Evolutionary conservation across 176 grass and related monocot species (phyloP), one percentile per base, ranked within the genome.

Genomic region (Avena atlantica): DNA sequence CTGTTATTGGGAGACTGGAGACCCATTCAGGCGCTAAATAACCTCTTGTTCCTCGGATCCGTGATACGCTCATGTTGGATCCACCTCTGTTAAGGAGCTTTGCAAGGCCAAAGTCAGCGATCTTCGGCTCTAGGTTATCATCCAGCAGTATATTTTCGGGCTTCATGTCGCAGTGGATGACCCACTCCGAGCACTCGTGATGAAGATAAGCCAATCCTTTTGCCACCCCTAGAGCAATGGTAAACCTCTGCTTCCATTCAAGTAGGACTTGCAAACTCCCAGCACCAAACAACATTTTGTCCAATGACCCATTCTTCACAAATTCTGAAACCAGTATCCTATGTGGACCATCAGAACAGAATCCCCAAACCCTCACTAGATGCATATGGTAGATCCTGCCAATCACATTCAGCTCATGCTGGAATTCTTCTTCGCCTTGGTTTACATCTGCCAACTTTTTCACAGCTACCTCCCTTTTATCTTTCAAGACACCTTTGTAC

Each of bases 311-410:
- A 19, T 76, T 76, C 49, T 53, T 21, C 49, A 76, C 74, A 11
- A 13, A 64, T 27, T 76, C 74, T 53, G 49, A 52, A 15, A 53
- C 49, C 74, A 76, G 29, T 53, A 64, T 64, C 61, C 61, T 64
- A 14, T 55, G 74, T 55, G 74, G 14, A 5, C 48, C 74, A 23
- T 76, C 74, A 9, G 49, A 76, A 76, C 74, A 76, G 48, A 76
- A 76, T 29, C 49, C 74, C 74, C 49, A 76, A 52, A 76, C 48
- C 74, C 74, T 76, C 74, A 76, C 74, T 17, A 76, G 24, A 76
- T 76, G 52, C 50, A 51, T 76, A 31, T 55, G 74, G 49, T 76
- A 27, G 24, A 76, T 76, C 74, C 21, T 31, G 7, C 49, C 50
- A 17, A 76, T 55, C 24, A 76, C 74, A 76, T 49, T 55, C 24